phyloP scores from a whole-genome alignment of 2,329 filamentous ascomycete species.

The Neocucurbitaria cava region DNA sequence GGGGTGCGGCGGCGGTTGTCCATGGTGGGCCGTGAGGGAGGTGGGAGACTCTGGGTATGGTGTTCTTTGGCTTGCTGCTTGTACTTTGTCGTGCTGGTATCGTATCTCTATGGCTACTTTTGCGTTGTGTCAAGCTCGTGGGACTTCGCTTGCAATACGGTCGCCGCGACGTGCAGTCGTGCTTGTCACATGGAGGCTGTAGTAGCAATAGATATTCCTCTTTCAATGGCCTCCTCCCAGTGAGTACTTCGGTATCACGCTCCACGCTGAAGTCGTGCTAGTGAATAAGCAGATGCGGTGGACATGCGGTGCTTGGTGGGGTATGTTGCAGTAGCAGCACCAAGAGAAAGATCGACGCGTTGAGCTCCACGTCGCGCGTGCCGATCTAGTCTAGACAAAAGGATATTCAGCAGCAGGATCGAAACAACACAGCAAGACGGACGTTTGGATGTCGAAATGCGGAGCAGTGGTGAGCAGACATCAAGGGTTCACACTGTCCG shows the following conservation, averaged over 20 bases:
- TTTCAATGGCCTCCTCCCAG: no score
- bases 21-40: constrained; percentile 36
- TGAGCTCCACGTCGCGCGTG: constrained; percentile 7
- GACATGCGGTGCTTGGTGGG: neutral
- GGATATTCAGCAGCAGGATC: neutral
- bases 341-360: constrained; percentile 2
- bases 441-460: neutral
- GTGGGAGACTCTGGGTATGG: neutral
- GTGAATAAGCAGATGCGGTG: neutral
- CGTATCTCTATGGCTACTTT: neutral
- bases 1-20: constrained; percentile 75
- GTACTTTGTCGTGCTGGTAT: no score
- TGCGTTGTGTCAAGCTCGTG: no score
- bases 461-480: neutral
- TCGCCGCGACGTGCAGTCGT: no score
- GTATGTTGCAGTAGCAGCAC: neutral
- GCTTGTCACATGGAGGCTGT: no score
- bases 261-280: neutral
- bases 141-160: no score
- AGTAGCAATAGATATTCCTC: no score
- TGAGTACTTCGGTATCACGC: neutral
- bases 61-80: no score
- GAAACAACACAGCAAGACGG: neutral
- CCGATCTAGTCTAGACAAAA: constrained; percentile 23
- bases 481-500: constrained; percentile 1